Evolutionary conservation across 1,139 yeast species (phyloP).

Genomic region (Protomyces macrosporus): DNA sequence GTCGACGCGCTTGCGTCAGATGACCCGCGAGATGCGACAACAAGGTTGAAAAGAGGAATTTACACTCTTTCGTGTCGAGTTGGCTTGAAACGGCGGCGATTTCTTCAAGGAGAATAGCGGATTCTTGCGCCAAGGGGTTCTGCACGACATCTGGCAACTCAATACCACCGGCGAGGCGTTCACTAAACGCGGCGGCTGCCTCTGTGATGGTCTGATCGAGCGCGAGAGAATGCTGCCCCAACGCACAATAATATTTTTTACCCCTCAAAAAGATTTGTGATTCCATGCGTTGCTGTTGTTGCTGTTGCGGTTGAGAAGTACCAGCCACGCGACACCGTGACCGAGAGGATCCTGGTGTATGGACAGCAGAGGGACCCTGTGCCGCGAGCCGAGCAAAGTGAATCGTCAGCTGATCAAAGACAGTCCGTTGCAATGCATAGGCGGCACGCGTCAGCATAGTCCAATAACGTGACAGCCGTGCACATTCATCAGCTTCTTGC

Average conservation of each 20-base stretch:
- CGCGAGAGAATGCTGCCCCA: constrained; percentile 5
- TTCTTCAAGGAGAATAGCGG: constrained; percentile 9
- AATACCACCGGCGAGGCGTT: constrained; percentile 13
- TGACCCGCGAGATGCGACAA: neutral
- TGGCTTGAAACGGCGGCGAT: neutral
- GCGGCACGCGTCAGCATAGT: constrained; percentile 24
- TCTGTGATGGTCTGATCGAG: neutral
- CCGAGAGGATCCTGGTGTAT: constrained; percentile 6
- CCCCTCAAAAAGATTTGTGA: constrained; percentile 14
- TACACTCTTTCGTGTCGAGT: constrained; percentile 15
- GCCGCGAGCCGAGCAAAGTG: neutral
- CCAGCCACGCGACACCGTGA: neutral
- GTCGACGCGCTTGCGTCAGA: neutral
- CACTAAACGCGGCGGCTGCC: constrained; percentile 3
- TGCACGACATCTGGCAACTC: constrained; percentile 17
- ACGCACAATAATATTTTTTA: constrained; percentile 4
- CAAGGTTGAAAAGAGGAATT: constrained; percentile 16
- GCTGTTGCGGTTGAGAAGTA: neutral
- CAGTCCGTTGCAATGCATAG: constrained; percentile 16
- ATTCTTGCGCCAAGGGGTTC: constrained; percentile 6
- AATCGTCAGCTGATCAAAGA: constrained; percentile 8
- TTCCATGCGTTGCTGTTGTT: neutral
- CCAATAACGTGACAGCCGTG: constrained; percentile 15
- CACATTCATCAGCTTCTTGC: constrained; percentile 13
- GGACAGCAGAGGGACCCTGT: neutral